Evolutionary conservation across 2,329 filamentous ascomycete genomes (phyloP).

Genomic region (Colletotrichum noveboracense): DNA sequence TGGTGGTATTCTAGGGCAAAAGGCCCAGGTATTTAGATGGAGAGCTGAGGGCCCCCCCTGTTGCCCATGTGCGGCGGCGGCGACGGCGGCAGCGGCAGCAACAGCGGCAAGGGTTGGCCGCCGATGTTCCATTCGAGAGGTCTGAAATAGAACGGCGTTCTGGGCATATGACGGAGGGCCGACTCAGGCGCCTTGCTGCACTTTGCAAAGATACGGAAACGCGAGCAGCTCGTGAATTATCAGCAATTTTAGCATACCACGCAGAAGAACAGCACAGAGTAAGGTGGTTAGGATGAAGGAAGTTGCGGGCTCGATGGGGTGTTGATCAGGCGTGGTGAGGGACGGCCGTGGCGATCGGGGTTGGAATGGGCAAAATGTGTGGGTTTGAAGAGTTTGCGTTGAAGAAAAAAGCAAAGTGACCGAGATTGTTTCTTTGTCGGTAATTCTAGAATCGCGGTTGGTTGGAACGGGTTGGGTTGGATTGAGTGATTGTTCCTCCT

Average conservation of each 20-base stretch:
- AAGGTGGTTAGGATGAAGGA: background rate
- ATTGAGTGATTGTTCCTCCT: background rate
- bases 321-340: background rate
- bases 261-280: background rate
- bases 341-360: background rate
- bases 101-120: background rate
- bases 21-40: background rate
- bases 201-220: background rate
- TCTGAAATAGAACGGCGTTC: constrained; percentile 12
- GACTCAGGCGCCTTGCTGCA: background rate
- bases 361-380: background rate
- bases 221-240: background rate
- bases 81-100: background rate
- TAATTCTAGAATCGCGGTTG: background rate
- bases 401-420: background rate
- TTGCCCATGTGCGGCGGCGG: background rate
- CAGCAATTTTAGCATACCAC: background rate
- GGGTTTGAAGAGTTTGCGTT: background rate
- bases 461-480: background rate
- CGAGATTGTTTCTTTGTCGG: background rate
- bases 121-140: constrained; percentile 1
- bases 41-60: background rate
- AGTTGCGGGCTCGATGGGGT: background rate
- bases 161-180: background rate
- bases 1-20: background rate